These are phyloP conservation scores for Monosporascus ibericus DNA, from an alignment of 2,329 filamentous ascomycete species.

Conservation along the genomic window DNA sequence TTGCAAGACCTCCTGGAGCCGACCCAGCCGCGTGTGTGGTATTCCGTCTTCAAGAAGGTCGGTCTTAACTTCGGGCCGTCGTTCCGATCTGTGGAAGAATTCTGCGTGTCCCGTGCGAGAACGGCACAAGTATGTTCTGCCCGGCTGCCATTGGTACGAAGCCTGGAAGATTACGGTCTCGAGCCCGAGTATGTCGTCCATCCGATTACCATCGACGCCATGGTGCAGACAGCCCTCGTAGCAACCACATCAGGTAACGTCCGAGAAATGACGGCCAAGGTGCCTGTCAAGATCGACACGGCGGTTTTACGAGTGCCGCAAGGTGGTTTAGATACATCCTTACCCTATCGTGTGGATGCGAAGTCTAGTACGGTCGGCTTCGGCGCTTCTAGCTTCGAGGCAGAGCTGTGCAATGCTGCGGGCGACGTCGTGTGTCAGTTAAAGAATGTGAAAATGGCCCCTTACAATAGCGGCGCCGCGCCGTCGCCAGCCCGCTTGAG, in stretches of 20 bases:
- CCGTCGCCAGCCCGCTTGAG: not conserved
- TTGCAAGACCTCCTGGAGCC: no score
- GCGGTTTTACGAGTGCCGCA: not conserved
- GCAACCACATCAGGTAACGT: not conserved
- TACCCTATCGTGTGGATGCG: not conserved
- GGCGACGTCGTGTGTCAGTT: no score
- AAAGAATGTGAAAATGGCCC: not conserved
- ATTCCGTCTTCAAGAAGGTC: no score
- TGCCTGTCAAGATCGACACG: not conserved
- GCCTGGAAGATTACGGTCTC: no score
- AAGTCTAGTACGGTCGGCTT: not conserved
- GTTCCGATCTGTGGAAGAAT: no score
- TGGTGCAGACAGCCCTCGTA: not conserved
- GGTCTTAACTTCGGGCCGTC: no score
- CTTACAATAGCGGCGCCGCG: not conserved
- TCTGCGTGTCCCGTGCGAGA: no score
- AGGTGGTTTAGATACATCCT: not conserved
- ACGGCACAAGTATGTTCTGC: no score
- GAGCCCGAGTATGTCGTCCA: not conserved
- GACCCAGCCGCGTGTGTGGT: no score
- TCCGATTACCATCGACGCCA: conserved; percentile 1
- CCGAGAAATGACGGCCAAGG: not conserved
- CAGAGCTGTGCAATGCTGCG: not conserved
- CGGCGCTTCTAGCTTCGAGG: not conserved
- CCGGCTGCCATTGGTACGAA: no score